phyloP scores from a whole-genome alignment of 306 rosid genomes.

The Ormosia semicastrata region DNA sequence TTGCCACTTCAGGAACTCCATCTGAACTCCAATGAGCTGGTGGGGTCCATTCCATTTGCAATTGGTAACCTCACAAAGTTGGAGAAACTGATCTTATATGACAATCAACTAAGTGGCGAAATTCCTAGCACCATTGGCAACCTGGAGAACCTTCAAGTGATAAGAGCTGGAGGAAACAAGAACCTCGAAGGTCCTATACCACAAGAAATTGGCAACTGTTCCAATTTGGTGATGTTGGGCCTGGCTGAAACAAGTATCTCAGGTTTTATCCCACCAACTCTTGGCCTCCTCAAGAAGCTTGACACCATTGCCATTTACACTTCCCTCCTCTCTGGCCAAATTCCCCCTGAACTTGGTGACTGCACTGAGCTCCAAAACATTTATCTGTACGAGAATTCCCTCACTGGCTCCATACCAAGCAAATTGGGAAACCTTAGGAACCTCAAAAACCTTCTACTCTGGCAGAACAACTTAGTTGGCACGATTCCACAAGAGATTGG shows the following conservation, averaged over 20 bases:
- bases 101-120: constrained; percentile 67
- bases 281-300: constrained; percentile 69
- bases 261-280: constrained; percentile 61
- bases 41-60: constrained; percentile 63
- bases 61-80: constrained; percentile 69
- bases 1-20: constrained; percentile 58
- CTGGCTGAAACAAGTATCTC: constrained; percentile 85
- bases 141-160: constrained; percentile 51
- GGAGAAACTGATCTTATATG: constrained; percentile 50
- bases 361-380: constrained; percentile 59
- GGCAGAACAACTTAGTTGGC: constrained; percentile 89
- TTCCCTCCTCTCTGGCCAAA: constrained; percentile 68
- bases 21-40: constrained; percentile 63
- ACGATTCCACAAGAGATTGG: constrained; percentile 79
- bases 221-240: constrained; percentile 64
- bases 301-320: constrained; percentile 77
- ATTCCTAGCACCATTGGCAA: constrained; percentile 68
- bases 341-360: constrained; percentile 76
- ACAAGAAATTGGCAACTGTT: constrained; percentile 72
- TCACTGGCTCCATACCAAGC: constrained; percentile 75
- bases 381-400: constrained; percentile 71
- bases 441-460: constrained; percentile 62
- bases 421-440: constrained; percentile 59
- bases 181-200: constrained; percentile 69
- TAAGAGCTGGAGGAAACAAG: constrained; percentile 93